Base-by-base conservation (phyloP, 2,329 filamentous ascomycete genomes). In the Exutisphaerella laricina region DNA sequence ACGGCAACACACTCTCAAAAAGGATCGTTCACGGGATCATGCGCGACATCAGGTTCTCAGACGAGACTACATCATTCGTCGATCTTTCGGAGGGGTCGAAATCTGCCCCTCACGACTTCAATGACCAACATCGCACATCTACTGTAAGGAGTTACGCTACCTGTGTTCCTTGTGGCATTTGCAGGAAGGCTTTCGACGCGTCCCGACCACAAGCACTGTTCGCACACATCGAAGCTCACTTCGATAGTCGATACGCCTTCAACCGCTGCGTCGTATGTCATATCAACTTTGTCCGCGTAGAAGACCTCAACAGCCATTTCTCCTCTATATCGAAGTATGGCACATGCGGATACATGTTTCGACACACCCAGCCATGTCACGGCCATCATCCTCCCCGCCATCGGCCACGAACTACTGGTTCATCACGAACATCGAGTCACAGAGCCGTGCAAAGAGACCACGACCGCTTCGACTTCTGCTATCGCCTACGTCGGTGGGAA, bases 401-500 rank as follows among this genome's bases (percentile, higher is more conserved):
- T 8, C 18, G 22, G 16, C 7, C 17, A 34, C 10, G 8, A 14
- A 20, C n/a, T 9, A 20, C 8, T 12, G 26, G 26, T 20, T 21
- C 12, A 20, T 20, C 21, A 26, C 8, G 21, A 25, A 21, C 22
- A 34, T 22, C 26, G 4, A 25, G 18, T 14, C 38, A 23, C 13
- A 32, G 32, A 20, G 13, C 17, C 12, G 18, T 18, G 21, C 10
- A 22, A 6, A 40, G 14, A 17, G 28, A 44, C 41, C 29, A 39
- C 13, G 47, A 48, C 33, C 28, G 42, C 9, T 53, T 51, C 32
- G 45, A 40, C 7, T 41, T 55, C 17, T 50, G 53, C 45, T 43
- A 37, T n/a, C 46, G 45, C 25, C 46, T 54, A 16, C 41, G 51
- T 9, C 39, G 51, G 14, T 55, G 53, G 53, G 53, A 55, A 30